Conservation (phyloP, 1,139 yeast genomes). For the Nadsonia commutata region DNA sequence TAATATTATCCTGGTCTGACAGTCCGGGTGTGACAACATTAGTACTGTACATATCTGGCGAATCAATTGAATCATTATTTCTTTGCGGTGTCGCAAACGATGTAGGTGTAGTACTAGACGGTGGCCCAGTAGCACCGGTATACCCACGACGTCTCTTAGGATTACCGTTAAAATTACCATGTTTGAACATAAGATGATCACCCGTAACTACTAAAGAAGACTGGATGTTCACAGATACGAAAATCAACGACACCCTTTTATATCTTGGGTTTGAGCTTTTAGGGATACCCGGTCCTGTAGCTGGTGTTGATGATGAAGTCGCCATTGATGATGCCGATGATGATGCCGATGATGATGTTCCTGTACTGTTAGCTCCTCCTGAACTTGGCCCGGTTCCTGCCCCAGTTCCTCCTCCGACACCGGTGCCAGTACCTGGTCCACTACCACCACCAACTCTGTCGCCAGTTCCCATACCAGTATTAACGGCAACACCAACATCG, state of each 20-base stretch:
- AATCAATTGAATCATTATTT: slow-evolving; percentile 10
- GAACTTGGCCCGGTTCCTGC: slow-evolving; percentile 10
- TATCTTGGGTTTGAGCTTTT: slow-evolving; percentile 2
- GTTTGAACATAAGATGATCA: slow-evolving; percentile 1
- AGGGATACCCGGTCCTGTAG: not conserved
- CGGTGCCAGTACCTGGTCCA: slow-evolving; percentile 14
- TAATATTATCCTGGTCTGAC: not conserved
- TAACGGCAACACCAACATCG: slow-evolving; percentile 56
- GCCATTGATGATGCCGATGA: too few species aligned
- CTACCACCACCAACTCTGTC: not conserved
- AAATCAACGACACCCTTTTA: slow-evolving; percentile 4
- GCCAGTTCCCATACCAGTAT: slow-evolving; percentile 40
- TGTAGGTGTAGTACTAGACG: not conserved
- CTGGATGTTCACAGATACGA: slow-evolving; percentile 3
- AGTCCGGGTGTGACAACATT: slow-evolving; percentile 20
- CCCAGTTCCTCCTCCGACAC: too few species aligned
- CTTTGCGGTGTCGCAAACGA: not conserved
- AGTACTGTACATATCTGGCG: slow-evolving; percentile 28
- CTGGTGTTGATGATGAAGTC: not conserved
- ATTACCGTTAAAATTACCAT: not conserved
- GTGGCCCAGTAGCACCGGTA: not conserved
- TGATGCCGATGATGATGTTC: slow-evolving; percentile 2
- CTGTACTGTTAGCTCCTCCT: slow-evolving; percentile 3
- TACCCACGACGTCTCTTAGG: not conserved
- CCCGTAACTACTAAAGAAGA: slow-evolving; percentile 1